Base-by-base conservation (phyloP, 2,329 filamentous ascomycete species). In the Epichloe elymi region DNA sequence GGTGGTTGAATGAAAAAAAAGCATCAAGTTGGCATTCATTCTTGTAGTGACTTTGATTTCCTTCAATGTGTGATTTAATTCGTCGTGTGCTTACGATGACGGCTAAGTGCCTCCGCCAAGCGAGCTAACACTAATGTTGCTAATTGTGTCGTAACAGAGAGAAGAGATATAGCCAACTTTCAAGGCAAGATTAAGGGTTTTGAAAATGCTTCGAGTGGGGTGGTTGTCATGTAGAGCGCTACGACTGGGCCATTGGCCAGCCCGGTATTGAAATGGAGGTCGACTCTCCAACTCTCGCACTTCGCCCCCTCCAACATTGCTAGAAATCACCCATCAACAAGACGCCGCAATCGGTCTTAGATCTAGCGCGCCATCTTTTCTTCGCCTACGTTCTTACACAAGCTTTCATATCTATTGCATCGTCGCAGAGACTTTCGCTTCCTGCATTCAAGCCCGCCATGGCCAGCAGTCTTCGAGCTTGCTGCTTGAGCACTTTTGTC, bases 1-100 rank as follows among this genome's bases (percentile, higher is more conserved):
- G 70, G 66, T 71, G 69, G 66, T 70, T 67, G 63, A 65, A 73
- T 70, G 66, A 66, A 65, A 44, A 71, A 60, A 59, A 48, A 67
- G 59, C 64, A 64, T 68, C 64, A 68, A 67, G 66, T 60, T 63
- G 60, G 58, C 59, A 56, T 60, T 55, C 54, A 56, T 55, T 53
- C 41, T 35, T 14, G 30, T 37, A 30, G 14, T 8, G 33, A 19
- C 19, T 14, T 19, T 14, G 12, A 35, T 3, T 12, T 37, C 23
- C 1, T 23, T 8, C 37, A 19, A 30, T 44, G 6, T 11, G 11
- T 19, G 14, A 50, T 20, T 46, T 12, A 14, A 19, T 35, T 14
- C 1, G 15, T 6, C 11, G 10, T 23, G 19, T 17, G 23, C 40
- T 47, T 15, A 38, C 14, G 26, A 30, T 30, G 6, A 26, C 19